phyloP scores from a whole-genome alignment of 2,329 filamentous ascomycete genomes.

The Nothophaeocryptopus gaeumannii region DNA sequence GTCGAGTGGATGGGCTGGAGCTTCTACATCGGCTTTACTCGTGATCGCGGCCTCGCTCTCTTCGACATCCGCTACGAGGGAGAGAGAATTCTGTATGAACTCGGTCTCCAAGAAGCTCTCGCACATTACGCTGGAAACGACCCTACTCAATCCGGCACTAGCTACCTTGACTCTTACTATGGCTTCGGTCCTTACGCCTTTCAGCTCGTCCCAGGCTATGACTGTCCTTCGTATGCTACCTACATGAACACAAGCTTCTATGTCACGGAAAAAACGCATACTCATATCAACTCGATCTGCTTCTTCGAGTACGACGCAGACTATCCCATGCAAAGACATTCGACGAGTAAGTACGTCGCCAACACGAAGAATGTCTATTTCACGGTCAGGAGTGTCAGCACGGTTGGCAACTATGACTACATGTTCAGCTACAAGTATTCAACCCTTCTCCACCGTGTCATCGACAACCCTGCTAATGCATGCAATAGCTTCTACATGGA shows the following conservation, averaged over 20 bases:
- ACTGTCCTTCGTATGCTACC: constrained; percentile 52
- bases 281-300: constrained; percentile 53
- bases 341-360: constrained; percentile 39
- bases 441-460: too few species aligned
- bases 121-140: constrained; percentile 53
- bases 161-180: constrained; percentile 50
- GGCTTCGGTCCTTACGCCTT: constrained; percentile 49
- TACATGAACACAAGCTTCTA: constrained; percentile 52
- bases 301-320: constrained; percentile 53
- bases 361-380: constrained; percentile 48
- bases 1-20: constrained; percentile 53
- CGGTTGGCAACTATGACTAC: constrained; percentile 54
- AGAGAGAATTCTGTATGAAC: constrained; percentile 55
- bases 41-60: constrained; percentile 50
- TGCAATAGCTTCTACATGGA: constrained; percentile 49
- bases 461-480: too few species aligned
- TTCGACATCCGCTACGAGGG: constrained; percentile 55
- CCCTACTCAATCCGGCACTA: constrained; percentile 46
- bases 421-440: not conserved
- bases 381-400: constrained; percentile 47
- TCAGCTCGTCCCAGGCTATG: constrained; percentile 49
- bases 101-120: constrained; percentile 56
- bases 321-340: constrained; percentile 52
- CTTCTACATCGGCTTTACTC: constrained; percentile 52
- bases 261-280: constrained; percentile 43